Base-by-base conservation (phyloP, 257 asterid genomes). In the Lantana camara region DNA sequence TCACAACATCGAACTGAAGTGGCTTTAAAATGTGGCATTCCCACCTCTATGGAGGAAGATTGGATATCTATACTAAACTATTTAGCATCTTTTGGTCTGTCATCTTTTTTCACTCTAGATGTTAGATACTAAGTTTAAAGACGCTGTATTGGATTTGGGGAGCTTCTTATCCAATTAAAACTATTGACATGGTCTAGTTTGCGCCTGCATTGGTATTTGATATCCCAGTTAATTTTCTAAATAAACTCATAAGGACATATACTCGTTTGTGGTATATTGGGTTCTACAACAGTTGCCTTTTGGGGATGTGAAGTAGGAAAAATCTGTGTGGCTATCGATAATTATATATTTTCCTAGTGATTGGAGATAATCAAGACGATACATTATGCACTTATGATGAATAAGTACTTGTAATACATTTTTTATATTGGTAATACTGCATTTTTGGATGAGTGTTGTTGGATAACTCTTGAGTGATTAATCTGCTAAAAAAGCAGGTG, bases 1-100 rank as follows among this genome's bases (percentile, higher is more conserved):
- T 22, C 93, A 45, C 79, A 63, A 29, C 97, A 93, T 80, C 91
- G 97, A 42, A 72, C 85, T 14, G 83, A 90, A 67, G 77, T 82
- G 84, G 88, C 92, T 60, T 52, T 62, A 71, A 94, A 88, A 77
- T 95, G 87, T 63, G 99, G 95, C 52, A 85, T 68, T 78, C 76
- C 95, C 32, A 63, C 79, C 72, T 45, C 55, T 32, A 52, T 44
- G 27, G 95, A 76, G 56, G 92, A 88, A 88, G 96, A 97, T 93
- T 69, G 53, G 79, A 60, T 52, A 53, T 13, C 64, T 66, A 17
- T 21, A 14, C 38, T 70, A 16, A 20, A 60, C 15, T 45, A 57
- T 52, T 51, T 46, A 56, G 49, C 5, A 27, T 57, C 2, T 16
- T 22, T 30, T 23, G 34, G 11, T n/a, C 17, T 9, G 17, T 7